phyloP scores from a whole-genome alignment of 495 filamentous ascomycete species.

The Trichodelitschia bisporula region DNA sequence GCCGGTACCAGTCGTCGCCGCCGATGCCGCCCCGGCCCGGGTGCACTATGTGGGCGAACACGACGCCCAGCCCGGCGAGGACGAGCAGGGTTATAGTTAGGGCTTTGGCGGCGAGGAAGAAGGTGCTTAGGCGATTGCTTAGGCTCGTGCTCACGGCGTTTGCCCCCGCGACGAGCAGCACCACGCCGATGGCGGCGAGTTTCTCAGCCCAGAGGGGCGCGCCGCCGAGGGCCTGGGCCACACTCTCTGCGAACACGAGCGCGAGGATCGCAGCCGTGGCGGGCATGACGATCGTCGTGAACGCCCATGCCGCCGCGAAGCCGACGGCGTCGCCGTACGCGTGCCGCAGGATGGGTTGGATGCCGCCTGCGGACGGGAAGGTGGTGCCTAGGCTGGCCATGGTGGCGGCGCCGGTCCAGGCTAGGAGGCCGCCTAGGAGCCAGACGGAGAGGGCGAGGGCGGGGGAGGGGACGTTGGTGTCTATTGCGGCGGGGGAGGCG shows the following conservation, averaged over 20 bases:
- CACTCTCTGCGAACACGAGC: slow-evolving; percentile 32
- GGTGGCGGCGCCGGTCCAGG: slow-evolving; percentile 28
- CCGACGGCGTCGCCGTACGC: slow-evolving; percentile 29
- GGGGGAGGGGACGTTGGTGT: slow-evolving; percentile 29
- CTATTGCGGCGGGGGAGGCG: slow-evolving; percentile 29
- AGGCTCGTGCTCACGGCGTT: slow-evolving; percentile 32
- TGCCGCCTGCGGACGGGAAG: slow-evolving; percentile 25
- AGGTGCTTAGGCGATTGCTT: slow-evolving; percentile 26
- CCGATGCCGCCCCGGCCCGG: slow-evolving; percentile 15
- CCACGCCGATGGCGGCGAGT: slow-evolving; percentile 20
- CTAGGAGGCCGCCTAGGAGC: slow-evolving; percentile 26
- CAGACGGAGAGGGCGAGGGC: slow-evolving; percentile 25
- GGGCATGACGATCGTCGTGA: slow-evolving; percentile 32
- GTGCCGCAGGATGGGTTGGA: slow-evolving; percentile 29
- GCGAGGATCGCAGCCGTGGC: slow-evolving; percentile 29
- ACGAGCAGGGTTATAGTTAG: slow-evolving; percentile 21
- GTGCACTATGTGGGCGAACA: slow-evolving; percentile 15
- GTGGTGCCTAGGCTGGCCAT: slow-evolving; percentile 29
- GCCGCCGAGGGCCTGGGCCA: slow-evolving; percentile 8
- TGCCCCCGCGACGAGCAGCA: slow-evolving; percentile 21
- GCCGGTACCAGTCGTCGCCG: slow-evolving; percentile 25
- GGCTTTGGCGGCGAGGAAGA: slow-evolving; percentile 28
- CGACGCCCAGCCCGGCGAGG: slow-evolving; percentile 22
- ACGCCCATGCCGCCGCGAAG: slow-evolving; percentile 30
- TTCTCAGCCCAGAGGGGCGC: slow-evolving; percentile 12